Evolutionary conservation across 371 early-diverging fungal genomes (phyloP).

Genomic region (Thermomucor indicae-seudaticae): DNA sequence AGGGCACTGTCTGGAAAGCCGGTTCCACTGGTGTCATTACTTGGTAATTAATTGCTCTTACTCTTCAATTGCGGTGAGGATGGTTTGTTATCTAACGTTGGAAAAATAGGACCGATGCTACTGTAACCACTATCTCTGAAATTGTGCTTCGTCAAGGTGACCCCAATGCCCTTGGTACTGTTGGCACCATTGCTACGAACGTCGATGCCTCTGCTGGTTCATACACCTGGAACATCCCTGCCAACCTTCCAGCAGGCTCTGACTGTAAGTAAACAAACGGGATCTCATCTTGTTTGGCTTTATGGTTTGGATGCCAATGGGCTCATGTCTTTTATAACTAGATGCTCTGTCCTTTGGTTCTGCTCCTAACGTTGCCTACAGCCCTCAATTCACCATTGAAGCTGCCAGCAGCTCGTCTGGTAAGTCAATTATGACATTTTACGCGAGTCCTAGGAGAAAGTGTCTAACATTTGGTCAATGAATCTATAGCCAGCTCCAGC

Average conservation of each 20-base stretch:
- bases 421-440: neutral
- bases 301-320: neutral
- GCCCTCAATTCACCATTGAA: constrained; percentile 36
- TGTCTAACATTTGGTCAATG: constrained; percentile 1
- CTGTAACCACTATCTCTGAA: constrained; percentile 24
- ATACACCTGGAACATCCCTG: constrained; percentile 38
- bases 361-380: constrained; percentile 25
- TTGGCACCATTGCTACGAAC: constrained; percentile 17
- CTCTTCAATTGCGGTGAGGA: too few relatives aligned
- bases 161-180: constrained; percentile 17
- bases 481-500: constrained; percentile 3
- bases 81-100: too few relatives aligned
- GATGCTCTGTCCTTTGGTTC: constrained; percentile 32
- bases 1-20: constrained; percentile 28
- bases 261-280: constrained; percentile 34
- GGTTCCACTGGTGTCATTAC: constrained; percentile 28
- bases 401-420: constrained; percentile 18
- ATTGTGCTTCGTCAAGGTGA: constrained; percentile 32
- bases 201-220: constrained; percentile 24
- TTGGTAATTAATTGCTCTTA: constrained; percentile 20
- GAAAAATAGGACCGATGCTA: constrained; percentile 18
- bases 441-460: neutral
- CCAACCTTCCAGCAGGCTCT: constrained; percentile 22
- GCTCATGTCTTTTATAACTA: constrained; percentile 4
- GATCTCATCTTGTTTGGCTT: neutral